phyloP scores from a whole-genome alignment of 805 yeast species.

The Lachancea waltii region DNA sequence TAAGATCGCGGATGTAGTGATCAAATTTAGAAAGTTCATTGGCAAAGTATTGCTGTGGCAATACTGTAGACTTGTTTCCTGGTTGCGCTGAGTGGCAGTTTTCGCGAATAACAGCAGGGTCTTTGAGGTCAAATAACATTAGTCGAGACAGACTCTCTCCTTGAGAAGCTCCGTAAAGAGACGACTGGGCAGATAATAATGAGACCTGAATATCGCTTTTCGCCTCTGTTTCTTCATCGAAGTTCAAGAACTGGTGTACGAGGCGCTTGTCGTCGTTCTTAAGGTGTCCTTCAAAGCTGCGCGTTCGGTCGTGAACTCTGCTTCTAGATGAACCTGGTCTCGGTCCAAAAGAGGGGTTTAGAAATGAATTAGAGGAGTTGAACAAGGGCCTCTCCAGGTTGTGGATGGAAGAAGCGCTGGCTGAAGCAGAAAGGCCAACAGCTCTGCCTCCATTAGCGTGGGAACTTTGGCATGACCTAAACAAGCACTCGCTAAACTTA shows the following conservation, averaged over 20 bases:
- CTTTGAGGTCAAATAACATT: slow-evolving; percentile 5
- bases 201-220: slow-evolving; percentile 1
- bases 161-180: slow-evolving; percentile 1
- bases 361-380: slow-evolving; percentile 6
- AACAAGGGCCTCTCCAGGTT: slow-evolving; percentile 10
- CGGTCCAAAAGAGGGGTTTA: slow-evolving; percentile 1
- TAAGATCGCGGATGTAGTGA: slow-evolving; percentile 17
- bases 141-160: slow-evolving; percentile 4
- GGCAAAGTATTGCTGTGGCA: slow-evolving; percentile 11
- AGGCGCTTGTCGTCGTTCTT: slow-evolving; percentile 6
- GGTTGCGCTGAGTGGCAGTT: no score
- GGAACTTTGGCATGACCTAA: slow-evolving; percentile 6
- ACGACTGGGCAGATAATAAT: slow-evolving; percentile 1
- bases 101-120: not conserved
- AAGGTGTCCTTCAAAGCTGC: not conserved
- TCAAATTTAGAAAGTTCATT: slow-evolving; percentile 23
- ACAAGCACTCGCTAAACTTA: slow-evolving; percentile 25
- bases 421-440: slow-evolving; percentile 9
- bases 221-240: slow-evolving; percentile 4
- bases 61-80: not conserved
- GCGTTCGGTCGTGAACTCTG: not conserved
- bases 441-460: not conserved
- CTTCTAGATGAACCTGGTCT: not conserved
- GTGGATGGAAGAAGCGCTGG: slow-evolving; percentile 7
- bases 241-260: slow-evolving; percentile 8